Base-by-base conservation (phyloP, 192 early-diverging fungal genomes). In the Backusella macrospora region DNA sequence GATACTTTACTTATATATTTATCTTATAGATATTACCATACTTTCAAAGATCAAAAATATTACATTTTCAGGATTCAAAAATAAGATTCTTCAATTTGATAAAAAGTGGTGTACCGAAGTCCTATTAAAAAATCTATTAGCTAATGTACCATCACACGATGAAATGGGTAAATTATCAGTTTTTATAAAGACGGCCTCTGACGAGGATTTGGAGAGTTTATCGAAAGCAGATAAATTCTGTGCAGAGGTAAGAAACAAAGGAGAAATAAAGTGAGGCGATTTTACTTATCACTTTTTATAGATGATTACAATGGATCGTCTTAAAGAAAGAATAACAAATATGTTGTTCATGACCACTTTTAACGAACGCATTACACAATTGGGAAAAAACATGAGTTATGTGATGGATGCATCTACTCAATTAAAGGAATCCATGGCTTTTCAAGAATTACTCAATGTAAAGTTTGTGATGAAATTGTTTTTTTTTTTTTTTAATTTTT, bases 241-340 rank as follows among this genome's bases (percentile, higher is more conserved):
- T 76, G 83, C 90, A 46, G 92, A 88, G 78, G 82, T 84, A 72
- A 62, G 13, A 39, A 43, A 14, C 0, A 43, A 43, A 43, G 0
- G 10, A 43, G 5, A 43, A 43, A 42, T 6, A 43, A 43, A 4
- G 42, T 1, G 6, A 16, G 6, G 4, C 5, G 21, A n/a, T n/a
- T 23, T 55, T 34, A 65, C 14, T 37, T 39, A 65, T 14, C 13
- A 9, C 16, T 5, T 4, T 64, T 6, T 16, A 26, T 65, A 92
- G 83, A 91, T 92, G 3, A 90, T 93, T 80, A 88, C 89, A 73
- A 87, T 94, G 48, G 90, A 92, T 68, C 88, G 90, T 38, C 92
- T 90, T 73, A 90, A 91, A 78, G 89, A 92, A 74, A 87, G 92
- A 14, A 75, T 94, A 59, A 88, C 89, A 7, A 83, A 84, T n/a